Percentiles rank a stretch among this genome's conserved stretches.
Conservation (phyloP, 805 yeast genomes). For the Starmerella davenportii region DNA sequence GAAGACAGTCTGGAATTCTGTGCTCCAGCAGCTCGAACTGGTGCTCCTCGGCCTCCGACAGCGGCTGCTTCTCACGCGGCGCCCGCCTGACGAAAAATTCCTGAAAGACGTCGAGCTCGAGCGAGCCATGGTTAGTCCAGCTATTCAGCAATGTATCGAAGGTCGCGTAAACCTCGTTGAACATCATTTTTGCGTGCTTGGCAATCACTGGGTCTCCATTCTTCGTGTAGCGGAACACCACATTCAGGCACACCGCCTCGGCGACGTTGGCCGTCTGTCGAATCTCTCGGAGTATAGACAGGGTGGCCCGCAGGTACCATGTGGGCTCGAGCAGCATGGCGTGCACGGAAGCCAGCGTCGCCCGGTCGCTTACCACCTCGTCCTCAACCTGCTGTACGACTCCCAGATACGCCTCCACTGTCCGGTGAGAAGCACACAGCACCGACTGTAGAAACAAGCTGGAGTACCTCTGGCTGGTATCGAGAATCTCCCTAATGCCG, state of each 20-base stretch:
- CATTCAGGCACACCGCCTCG: slow-evolving; percentile 24
- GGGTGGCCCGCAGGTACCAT: slow-evolving; percentile 39
- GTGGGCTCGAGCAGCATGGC: slow-evolving; percentile 32
- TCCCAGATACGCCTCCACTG: slow-evolving; percentile 28
- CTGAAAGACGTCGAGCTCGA: slow-evolving; percentile 30
- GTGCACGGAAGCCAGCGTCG: neutral
- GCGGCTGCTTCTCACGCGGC: neutral
- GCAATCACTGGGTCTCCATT: slow-evolving; percentile 48
- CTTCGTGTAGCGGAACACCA: slow-evolving; percentile 31
- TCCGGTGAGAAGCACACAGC: slow-evolving; percentile 29
- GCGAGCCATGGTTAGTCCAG: slow-evolving; percentile 57
- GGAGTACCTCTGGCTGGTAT: slow-evolving; percentile 17
- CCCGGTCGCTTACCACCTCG: neutral
- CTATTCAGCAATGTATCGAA: slow-evolving; percentile 39
- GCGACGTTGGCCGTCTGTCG: slow-evolving; percentile 26
- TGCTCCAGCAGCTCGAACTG: slow-evolving; percentile 15
- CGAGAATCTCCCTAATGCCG: slow-evolving; percentile 25
- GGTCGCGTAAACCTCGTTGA: slow-evolving; percentile 34
- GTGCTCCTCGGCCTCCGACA: slow-evolving; percentile 6
- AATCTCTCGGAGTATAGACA: slow-evolving; percentile 25
- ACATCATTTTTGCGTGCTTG: slow-evolving; percentile 28
- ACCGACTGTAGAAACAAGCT: slow-evolving; percentile 47
- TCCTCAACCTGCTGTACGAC: slow-evolving; percentile 31
- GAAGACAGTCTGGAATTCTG: slow-evolving; percentile 27
- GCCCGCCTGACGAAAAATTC: slow-evolving; percentile 41